Conservation (phyloP, 1,284 basidiomycete genomes). For the Austropuccinia psidii region DNA sequence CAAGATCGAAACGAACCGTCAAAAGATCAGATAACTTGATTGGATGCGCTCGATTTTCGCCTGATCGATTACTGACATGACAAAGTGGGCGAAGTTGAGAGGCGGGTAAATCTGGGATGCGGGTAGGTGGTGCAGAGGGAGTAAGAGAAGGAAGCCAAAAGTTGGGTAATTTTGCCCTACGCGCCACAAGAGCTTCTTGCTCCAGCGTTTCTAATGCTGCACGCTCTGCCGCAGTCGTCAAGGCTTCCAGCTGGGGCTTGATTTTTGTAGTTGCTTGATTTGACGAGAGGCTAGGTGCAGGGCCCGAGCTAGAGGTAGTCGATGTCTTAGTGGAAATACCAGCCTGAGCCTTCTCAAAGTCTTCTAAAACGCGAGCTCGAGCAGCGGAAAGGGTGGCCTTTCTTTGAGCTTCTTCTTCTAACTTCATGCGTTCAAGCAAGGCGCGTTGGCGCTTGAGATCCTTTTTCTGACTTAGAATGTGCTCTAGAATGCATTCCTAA, state of each 20-base stretch:
- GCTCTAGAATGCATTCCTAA: slow-evolving; percentile 33
- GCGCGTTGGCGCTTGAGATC: slow-evolving; percentile 25
- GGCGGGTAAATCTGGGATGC: neutral
- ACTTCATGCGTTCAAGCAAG: slow-evolving; percentile 14
- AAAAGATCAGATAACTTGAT: slow-evolving; percentile 22
- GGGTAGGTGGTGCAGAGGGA: slow-evolving; percentile 19
- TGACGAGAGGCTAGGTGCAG: neutral
- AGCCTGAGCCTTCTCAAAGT: slow-evolving; percentile 30
- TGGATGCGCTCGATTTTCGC: slow-evolving; percentile 31
- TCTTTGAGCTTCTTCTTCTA: slow-evolving; percentile 13
- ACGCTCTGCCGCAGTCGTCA: slow-evolving; percentile 21
- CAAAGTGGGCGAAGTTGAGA: slow-evolving; percentile 19
- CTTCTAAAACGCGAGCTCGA: slow-evolving; percentile 27
- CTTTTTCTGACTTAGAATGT: slow-evolving; percentile 32
- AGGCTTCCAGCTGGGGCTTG: neutral
- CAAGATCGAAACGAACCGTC: slow-evolving; percentile 6
- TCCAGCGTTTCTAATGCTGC: slow-evolving; percentile 12
- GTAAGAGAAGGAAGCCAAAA: slow-evolving; percentile 36
- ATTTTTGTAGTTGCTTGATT: neutral
- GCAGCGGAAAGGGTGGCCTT: slow-evolving; percentile 23
- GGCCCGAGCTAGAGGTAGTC: neutral
- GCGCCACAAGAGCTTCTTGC: slow-evolving; percentile 13
- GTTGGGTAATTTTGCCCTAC: slow-evolving; percentile 25
- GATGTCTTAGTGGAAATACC: slow-evolving; percentile 19
- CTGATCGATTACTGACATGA: slow-evolving; percentile 14